These are phyloP conservation scores for Chaetomium sp. DNA, from an alignment of 2,329 filamentous ascomycete genomes.

Conservation along the genomic window DNA sequence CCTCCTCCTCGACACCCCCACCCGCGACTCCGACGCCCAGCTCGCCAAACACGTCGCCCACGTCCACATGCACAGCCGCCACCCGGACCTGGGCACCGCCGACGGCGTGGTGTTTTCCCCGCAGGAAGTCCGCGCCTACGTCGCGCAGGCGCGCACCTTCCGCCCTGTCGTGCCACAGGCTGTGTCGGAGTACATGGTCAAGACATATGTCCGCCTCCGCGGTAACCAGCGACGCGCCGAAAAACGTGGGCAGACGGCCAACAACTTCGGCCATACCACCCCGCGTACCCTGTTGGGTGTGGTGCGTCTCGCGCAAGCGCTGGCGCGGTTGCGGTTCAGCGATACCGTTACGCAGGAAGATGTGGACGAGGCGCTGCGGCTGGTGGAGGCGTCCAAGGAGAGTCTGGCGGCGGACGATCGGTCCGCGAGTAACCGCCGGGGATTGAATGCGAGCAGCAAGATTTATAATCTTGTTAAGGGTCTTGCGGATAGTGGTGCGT, in stretches of 20 bases:
- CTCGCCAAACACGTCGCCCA: slow-evolving; percentile 92
- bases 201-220: slow-evolving; percentile 91
- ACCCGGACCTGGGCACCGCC: slow-evolving; percentile 62
- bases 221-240: slow-evolving; percentile 89
- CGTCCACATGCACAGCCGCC: slow-evolving; percentile 93
- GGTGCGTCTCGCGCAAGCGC: slow-evolving; percentile 84
- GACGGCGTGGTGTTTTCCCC: slow-evolving; percentile 74
- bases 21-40: slow-evolving; percentile 83
- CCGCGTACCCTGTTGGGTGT: slow-evolving; percentile 90
- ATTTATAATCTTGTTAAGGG: slow-evolving; percentile 93
- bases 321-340: slow-evolving; percentile 86
- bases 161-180: slow-evolving; percentile 76
- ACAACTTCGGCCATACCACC: slow-evolving; percentile 90
- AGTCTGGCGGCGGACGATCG: slow-evolving; percentile 61
- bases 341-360: slow-evolving; percentile 81
- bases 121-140: slow-evolving; percentile 90
- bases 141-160: slow-evolving; percentile 85
- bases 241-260: slow-evolving; percentile 61
- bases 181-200: slow-evolving; percentile 93
- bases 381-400: slow-evolving; percentile 91
- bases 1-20: slow-evolving; percentile 90
- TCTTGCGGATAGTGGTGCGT: slow-evolving; percentile 79
- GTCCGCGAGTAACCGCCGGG: slow-evolving; percentile 48
- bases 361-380: slow-evolving; percentile 86
- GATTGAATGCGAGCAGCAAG: slow-evolving; percentile 75